Percentiles rank a stretch among this genome's conserved stretches.
Evolutionary conservation across 2,329 filamentous ascomycete species (phyloP).

Genomic region (Ophiostoma angusticollis): DNA sequence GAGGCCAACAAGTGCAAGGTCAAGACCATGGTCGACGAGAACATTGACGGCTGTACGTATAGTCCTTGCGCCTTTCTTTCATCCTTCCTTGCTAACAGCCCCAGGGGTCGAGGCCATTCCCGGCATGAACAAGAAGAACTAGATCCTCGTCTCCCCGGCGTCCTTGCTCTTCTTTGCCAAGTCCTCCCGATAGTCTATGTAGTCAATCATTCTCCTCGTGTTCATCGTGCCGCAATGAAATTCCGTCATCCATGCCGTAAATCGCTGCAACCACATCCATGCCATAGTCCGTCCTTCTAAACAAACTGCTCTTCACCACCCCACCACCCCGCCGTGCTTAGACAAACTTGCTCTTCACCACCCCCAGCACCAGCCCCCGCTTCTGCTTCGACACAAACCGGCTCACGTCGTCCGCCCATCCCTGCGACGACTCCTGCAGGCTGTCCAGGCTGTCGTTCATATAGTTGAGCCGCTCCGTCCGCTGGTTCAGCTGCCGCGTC

Average conservation of each 20-base stretch:
- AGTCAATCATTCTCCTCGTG: too few species aligned
- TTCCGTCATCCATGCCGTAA: too few species aligned
- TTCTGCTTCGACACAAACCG: conserved; percentile 85
- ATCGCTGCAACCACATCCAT: too few species aligned
- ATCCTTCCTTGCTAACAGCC: background rate
- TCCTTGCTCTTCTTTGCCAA: too few species aligned
- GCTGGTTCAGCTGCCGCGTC: conserved; percentile 73
- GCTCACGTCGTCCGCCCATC: conserved; percentile 76
- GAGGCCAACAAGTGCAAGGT: conserved; percentile 21
- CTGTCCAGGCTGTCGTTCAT: conserved; percentile 77
- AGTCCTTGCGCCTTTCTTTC: background rate
- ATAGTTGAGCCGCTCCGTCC: conserved; percentile 74
- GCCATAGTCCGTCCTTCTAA: too few species aligned
- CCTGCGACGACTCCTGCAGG: conserved; percentile 65
- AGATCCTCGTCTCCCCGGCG: conserved; percentile 1
- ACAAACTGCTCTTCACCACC: too few species aligned
- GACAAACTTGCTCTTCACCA: conserved; percentile 46
- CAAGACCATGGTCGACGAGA: conserved; percentile 19
- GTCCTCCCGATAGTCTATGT: too few species aligned
- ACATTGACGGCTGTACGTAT: conserved; percentile 22
- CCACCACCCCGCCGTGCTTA: background rate
- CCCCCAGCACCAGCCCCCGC: conserved; percentile 64
- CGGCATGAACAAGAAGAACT: conserved; percentile 1
- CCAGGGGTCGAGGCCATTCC: conserved; percentile 2
- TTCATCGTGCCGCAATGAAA: too few species aligned